phyloP scores from a whole-genome alignment of 192 early-diverging fungal genomes.

The Coemansia guatemalensis region DNA sequence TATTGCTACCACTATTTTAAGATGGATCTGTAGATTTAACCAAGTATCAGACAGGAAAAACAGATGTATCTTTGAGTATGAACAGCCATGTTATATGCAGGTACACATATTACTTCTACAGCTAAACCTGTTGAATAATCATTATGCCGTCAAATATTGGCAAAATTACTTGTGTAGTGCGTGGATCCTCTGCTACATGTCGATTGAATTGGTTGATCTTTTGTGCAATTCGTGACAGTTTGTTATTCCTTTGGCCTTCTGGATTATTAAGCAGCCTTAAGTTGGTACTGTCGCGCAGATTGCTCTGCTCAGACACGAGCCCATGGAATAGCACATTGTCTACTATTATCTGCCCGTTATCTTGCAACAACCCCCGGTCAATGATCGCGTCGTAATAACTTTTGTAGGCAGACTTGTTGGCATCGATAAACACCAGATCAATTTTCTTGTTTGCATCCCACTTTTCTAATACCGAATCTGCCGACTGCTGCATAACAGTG shows the following conservation, averaged over 20 bases:
- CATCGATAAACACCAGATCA: constrained; percentile 65
- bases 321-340: constrained; percentile 60
- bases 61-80: not conserved
- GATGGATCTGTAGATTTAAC: too few relatives aligned
- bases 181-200: constrained; percentile 59
- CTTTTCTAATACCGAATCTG: constrained; percentile 17
- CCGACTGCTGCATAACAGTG: constrained; percentile 15
- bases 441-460: constrained; percentile 48
- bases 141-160: constrained; percentile 69
- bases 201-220: constrained; percentile 58
- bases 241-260: not conserved
- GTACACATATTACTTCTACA: not conserved
- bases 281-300: not conserved
- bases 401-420: constrained; percentile 64
- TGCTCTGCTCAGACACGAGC: too few relatives aligned
- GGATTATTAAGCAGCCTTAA: not conserved
- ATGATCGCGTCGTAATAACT: constrained; percentile 62
- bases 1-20: too few relatives aligned
- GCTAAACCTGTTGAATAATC: constrained; percentile 24
- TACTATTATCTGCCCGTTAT: constrained; percentile 59
- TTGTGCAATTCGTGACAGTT: constrained; percentile 2
- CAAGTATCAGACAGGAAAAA: too few relatives aligned
- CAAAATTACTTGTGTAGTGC: constrained; percentile 57
- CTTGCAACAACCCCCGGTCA: constrained; percentile 54
- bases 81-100: too few relatives aligned